Evolutionary conservation across 306 rosid genomes (phyloP).

Genomic region (Morella rubra): DNA sequence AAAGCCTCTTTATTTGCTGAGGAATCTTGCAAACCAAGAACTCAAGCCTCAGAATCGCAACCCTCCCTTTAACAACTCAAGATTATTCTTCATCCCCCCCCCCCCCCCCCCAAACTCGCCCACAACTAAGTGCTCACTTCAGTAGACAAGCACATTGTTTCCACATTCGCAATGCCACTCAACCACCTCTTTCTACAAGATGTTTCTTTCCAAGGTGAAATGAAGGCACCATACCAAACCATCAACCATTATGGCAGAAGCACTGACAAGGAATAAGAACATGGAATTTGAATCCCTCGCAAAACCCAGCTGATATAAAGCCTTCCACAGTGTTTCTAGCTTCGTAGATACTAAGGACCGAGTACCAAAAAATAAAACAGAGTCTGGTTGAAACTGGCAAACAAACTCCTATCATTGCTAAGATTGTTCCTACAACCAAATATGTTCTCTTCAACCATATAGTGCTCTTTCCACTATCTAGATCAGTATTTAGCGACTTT

Average conservation of each 20-base stretch:
- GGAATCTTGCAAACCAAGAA: not conserved
- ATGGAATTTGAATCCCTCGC: not conserved
- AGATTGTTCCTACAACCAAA: not conserved
- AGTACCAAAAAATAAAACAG: not conserved
- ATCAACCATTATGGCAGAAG: not conserved
- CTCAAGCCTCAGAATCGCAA: not conserved
- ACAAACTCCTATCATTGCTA: not conserved
- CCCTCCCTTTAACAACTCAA: not conserved
- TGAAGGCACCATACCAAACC: not conserved
- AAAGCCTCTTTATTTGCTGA: not conserved
- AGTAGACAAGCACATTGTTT: not conserved
- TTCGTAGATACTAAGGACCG: not conserved
- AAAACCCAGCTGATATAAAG: not conserved
- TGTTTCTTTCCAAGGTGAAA: not conserved
- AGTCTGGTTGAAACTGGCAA: not conserved
- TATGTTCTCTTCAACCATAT: no score
- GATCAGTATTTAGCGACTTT: no score
- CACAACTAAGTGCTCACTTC: not conserved
- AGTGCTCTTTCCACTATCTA: no score
- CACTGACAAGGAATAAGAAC: not conserved
- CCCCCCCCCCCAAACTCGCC: no score
- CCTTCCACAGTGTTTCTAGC: not conserved
- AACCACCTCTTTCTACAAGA: not conserved
- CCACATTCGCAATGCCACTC: not conserved
- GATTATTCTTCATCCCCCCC: no score